Conservation (phyloP, 179 eudicot species). For the Nepenthes alata region DNA sequence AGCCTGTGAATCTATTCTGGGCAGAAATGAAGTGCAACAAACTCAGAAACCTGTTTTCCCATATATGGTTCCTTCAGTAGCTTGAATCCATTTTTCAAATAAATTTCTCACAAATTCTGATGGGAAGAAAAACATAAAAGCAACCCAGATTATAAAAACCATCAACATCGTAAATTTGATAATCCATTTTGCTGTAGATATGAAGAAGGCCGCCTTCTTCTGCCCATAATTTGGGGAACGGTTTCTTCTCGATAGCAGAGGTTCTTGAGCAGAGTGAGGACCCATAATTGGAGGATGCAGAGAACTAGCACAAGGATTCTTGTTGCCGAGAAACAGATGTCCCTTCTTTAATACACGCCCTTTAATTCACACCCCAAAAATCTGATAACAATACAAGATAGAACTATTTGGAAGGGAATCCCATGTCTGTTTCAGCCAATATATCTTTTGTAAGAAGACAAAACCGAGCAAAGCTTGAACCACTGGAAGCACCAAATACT, state of each 20-base stretch:
- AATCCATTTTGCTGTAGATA: slow-evolving; percentile 32
- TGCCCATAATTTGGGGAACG: slow-evolving; percentile 1
- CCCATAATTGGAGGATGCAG: slow-evolving; percentile 27
- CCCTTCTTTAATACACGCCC: too few species aligned
- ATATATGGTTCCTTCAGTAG: slow-evolving; percentile 26
- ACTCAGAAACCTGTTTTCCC: slow-evolving; percentile 44
- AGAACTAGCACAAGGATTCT: neutral
- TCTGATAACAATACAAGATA: too few species aligned
- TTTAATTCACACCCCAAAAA: too few species aligned
- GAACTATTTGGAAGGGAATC: too few species aligned
- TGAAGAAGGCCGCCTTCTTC: slow-evolving; percentile 16
- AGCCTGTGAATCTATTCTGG: too few species aligned
- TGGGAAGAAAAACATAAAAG: slow-evolving; percentile 44
- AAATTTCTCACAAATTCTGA: slow-evolving; percentile 11
- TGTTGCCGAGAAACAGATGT: too few species aligned
- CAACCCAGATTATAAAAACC: slow-evolving; percentile 48
- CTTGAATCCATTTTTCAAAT: slow-evolving; percentile 10
- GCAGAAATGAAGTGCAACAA: neutral
- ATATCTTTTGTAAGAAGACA: too few species aligned
- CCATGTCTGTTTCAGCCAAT: too few species aligned
- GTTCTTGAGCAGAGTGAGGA: slow-evolving; percentile 19
- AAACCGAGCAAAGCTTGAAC: too few species aligned
- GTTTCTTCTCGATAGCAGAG: slow-evolving; percentile 22
- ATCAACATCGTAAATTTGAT: slow-evolving; percentile 50
- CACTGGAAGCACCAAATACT: too few species aligned